Base-by-base conservation (phyloP, 768 basidiomycete species). In the Leucogyrophana mollusca region DNA sequence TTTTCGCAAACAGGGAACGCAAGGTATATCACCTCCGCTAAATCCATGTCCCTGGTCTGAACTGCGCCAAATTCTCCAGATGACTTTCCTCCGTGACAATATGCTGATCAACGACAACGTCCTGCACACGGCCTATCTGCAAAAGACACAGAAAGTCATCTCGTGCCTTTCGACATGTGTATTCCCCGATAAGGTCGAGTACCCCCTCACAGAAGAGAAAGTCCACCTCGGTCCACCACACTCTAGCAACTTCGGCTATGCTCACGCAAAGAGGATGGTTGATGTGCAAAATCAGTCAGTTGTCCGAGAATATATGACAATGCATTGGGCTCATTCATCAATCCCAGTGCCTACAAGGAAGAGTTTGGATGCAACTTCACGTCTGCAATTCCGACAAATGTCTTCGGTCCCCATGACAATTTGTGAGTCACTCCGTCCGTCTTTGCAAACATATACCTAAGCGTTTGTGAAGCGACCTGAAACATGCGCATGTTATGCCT, bases 161-260 rank as follows among this genome's bases (percentile, higher is more conserved):
- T 96, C 94, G 10, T 97, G 94, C 61, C 81, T 97, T 32, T 96
- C 94, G 9, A 97, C 95, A 34, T 98, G 94, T 62, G 92, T 98
- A 37, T 98, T 94, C 74, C 94, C 94, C 0, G 94, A 97, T 67
- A 88, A 93, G 65, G 93, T 94, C 53, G 78, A 82, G 43, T 96
- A 94, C 64, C 95, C 94, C 11, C 79, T 98, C 21, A 88, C 92
- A 55, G 94, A 98, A 70, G 80, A 76, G 56, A 94, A 94, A 71
- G 86, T 98, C 47, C 95, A 98, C 67, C 75, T 77, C 27, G 94
- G 94, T 16, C 90, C 90, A 17, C 94, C 94, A 5, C 95, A 98
- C 61, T 76, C 85, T 47, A 92, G 90, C 56, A 97, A 97, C 77
- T 97, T 91, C 70, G 95, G 94, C 23, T 98, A 98, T 58, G 90